These are phyloP conservation scores for Phytophthora macrochlamydospora DNA, from an alignment of 352 stramenopile species.

Conservation along the genomic window DNA sequence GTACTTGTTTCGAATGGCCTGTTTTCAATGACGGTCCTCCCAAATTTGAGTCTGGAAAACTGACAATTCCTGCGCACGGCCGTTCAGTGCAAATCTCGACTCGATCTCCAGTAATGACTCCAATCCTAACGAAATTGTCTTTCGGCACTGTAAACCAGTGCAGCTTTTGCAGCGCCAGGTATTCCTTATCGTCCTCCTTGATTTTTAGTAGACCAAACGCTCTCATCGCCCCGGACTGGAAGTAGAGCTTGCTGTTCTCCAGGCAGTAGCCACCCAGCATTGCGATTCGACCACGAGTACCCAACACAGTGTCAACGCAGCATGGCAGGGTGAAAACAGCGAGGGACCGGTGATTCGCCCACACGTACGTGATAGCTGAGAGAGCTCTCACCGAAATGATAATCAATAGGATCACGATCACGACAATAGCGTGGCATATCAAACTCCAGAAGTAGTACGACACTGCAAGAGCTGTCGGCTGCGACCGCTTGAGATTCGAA, in stretches of 20 bases:
- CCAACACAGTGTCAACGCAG: slow-evolving; percentile 22
- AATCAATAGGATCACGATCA: slow-evolving; percentile 20
- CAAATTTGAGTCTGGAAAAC: slow-evolving; percentile 12
- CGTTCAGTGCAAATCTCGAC: slow-evolving; percentile 19
- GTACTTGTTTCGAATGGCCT: no score
- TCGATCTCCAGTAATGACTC: slow-evolving; percentile 3
- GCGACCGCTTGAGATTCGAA: slow-evolving; percentile 4
- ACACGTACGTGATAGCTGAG: slow-evolving; percentile 7
- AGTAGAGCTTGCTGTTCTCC: slow-evolving; percentile 18
- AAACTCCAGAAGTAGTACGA: slow-evolving; percentile 33
- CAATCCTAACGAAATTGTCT: slow-evolving; percentile 19
- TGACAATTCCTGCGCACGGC: slow-evolving; percentile 15
- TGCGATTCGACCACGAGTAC: slow-evolving; percentile 21
- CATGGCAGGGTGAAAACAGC: slow-evolving; percentile 17
- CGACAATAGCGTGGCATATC: slow-evolving; percentile 18
- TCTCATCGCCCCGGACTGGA: slow-evolving; percentile 17
- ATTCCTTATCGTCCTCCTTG: slow-evolving; percentile 18
- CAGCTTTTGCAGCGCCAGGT: slow-evolving; percentile 20
- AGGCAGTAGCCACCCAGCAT: slow-evolving; percentile 25
- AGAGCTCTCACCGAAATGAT: slow-evolving; percentile 15
- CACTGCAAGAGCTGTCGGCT: slow-evolving; percentile 8
- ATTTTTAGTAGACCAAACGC: slow-evolving; percentile 22
- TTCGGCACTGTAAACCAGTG: slow-evolving; percentile 12
- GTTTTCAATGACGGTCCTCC: not conserved
- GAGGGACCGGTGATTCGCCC: slow-evolving; percentile 16